phyloP scores from a whole-genome alignment of 768 basidiomycete species.

The Suillus hirtellus region DNA sequence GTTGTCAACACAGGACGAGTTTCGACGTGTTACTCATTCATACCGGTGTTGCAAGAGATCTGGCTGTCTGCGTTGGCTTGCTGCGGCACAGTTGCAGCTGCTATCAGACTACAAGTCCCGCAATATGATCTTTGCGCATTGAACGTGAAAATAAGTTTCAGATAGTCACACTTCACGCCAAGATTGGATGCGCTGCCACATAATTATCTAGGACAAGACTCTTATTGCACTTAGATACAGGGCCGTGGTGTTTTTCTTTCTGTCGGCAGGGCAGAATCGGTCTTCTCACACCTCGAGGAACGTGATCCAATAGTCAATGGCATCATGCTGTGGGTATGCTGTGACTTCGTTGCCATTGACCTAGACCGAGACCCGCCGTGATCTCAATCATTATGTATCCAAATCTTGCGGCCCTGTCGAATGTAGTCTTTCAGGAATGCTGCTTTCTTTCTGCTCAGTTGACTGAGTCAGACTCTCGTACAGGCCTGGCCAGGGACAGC shows the following conservation, averaged over 20 bases:
- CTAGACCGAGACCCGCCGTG: neutral
- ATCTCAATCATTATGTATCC: neutral
- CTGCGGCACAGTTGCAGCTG: neutral
- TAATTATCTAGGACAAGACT: neutral
- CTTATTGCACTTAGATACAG: neutral
- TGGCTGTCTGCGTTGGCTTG: neutral
- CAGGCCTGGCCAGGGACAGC: neutral
- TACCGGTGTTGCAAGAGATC: neutral
- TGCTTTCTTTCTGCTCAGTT: neutral
- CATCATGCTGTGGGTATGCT: neutral
- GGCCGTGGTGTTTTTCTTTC: neutral
- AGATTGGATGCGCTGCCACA: neutral
- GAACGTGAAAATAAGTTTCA: neutral
- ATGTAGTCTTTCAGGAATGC: neutral
- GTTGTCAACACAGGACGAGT: neutral
- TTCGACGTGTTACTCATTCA: neutral
- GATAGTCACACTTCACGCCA: neutral
- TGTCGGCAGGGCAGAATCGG: neutral
- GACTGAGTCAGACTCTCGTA: neutral
- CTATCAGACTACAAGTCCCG: neutral
- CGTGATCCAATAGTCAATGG: neutral
- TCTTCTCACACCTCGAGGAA: neutral
- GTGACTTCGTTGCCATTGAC: neutral
- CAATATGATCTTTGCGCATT: neutral
- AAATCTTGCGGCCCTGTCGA: neutral